A percentile compares a stretch with the other conserved stretches of the same genome.
Evolutionary conservation across 768 basidiomycete species (phyloP).

Genomic region (Porphyrellus cyaneotinctus): DNA sequence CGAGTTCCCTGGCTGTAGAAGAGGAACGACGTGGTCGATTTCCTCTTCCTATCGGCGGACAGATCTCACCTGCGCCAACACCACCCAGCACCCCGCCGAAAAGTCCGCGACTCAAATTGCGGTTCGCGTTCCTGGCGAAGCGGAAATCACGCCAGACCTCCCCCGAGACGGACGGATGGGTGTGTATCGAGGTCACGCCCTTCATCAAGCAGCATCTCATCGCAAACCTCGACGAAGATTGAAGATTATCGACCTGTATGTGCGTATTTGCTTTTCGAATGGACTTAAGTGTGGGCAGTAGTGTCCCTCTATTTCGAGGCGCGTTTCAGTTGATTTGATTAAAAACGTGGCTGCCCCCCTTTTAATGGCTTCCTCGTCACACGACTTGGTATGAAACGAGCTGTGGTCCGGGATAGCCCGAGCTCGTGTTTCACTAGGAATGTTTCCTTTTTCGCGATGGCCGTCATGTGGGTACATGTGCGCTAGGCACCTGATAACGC

Average conservation of each 20-base stretch:
- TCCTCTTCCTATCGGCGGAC: background rate
- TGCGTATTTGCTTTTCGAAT: background rate
- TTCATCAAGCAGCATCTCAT: constrained; percentile 20
- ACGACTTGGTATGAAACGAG: constrained; percentile 3
- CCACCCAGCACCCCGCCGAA: constrained; percentile 14
- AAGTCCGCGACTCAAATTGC: constrained; percentile 12
- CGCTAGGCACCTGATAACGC: background rate
- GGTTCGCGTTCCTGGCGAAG: constrained; percentile 14
- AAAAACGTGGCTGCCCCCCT: background rate
- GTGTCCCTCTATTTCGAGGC: background rate
- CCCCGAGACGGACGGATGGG: constrained; percentile 26
- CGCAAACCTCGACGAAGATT: constrained; percentile 12
- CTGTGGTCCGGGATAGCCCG: background rate
- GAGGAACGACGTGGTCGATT: constrained; percentile 7
- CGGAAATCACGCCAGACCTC: constrained; percentile 15
- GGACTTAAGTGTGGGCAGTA: background rate
- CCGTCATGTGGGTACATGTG: background rate
- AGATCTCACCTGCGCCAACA: background rate
- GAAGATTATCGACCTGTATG: background rate
- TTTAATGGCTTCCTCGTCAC: background rate
- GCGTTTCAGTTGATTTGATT: background rate
- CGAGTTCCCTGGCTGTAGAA: background rate
- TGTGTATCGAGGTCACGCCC: constrained; percentile 29
- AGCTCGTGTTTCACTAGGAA: background rate
- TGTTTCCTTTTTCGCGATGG: background rate